phyloP scores from a whole-genome alignment of 2,329 filamentous ascomycete species.

The Aspergillus glaucus region DNA sequence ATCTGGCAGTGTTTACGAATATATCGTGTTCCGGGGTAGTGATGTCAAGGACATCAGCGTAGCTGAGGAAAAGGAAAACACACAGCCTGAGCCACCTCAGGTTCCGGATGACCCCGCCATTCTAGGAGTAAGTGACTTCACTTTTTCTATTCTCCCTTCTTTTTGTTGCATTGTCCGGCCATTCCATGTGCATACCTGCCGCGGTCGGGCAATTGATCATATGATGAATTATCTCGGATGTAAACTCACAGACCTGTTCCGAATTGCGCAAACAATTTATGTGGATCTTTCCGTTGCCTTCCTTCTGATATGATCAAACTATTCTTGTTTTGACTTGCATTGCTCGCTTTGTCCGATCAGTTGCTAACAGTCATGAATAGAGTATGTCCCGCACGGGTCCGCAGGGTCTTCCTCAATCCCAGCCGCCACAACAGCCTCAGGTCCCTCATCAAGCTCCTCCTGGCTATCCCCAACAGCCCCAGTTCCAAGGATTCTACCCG shows the following conservation, averaged over 20 bases:
- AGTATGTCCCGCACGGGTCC: constrained; percentile 39
- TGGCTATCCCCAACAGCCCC: constrained; percentile 37
- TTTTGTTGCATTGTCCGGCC: not conserved
- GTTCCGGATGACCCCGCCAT: constrained; percentile 95
- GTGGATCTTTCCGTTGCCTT: constrained; percentile 99
- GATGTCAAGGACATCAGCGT: constrained; percentile 98
- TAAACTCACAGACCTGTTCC: constrained; percentile 72
- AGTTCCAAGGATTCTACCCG: constrained; percentile 40
- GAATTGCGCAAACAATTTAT: constrained; percentile 81
- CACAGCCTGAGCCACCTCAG: constrained; percentile 67
- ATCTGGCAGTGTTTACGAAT: constrained; percentile 88
- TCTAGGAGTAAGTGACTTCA: constrained; percentile 71
- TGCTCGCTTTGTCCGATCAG: not conserved
- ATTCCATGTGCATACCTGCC: not conserved
- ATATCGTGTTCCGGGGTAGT: constrained; percentile 96
- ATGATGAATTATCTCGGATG: constrained; percentile 95
- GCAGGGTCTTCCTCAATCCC: constrained; percentile 33
- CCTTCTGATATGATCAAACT: constrained; percentile 70
- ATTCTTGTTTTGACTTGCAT: not conserved
- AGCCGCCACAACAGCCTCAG: constrained; percentile 43
- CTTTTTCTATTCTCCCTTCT: not conserved
- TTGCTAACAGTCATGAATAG: constrained; percentile 26
- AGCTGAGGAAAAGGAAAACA: constrained; percentile 68
- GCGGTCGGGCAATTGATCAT: constrained; percentile 20
- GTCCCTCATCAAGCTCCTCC: constrained; percentile 29